Conservation (phyloP, 2,329 filamentous ascomycete species). For the Aspergillus pseudonomiae region DNA sequence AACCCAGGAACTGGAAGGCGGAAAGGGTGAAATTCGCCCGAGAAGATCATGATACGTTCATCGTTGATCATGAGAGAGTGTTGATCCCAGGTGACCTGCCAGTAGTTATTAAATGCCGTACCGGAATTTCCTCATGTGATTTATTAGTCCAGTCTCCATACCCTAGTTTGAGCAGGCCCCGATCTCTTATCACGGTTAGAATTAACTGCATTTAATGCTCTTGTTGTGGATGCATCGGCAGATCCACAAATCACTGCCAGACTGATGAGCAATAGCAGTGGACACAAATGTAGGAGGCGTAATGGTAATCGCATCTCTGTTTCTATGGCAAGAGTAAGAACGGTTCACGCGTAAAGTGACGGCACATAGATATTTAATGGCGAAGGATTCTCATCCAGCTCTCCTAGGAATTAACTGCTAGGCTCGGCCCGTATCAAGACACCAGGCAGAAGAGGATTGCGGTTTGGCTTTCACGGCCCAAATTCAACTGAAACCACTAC, state of each 20-base stretch:
- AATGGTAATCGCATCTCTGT: not conserved
- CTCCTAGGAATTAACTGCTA: not conserved
- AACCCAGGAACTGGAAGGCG: constrained; percentile 61
- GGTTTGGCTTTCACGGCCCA: not conserved
- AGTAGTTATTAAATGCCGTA: not conserved
- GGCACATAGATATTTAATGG: not conserved
- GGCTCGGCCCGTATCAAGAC: not conserved
- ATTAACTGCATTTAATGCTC: not conserved
- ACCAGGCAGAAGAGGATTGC: not conserved
- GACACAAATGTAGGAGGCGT: not conserved
- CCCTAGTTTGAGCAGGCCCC: not conserved
- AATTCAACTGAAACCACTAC: too few relatives aligned
- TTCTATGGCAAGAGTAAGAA: not conserved
- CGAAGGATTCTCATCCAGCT: not conserved
- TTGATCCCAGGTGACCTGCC: constrained; percentile 7
- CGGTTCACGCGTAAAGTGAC: not conserved
- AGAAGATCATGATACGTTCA: constrained; percentile 69
- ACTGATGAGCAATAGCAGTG: not conserved
- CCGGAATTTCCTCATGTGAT: not conserved
- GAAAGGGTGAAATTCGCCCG: constrained; percentile 72
- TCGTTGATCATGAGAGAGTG: constrained; percentile 54
- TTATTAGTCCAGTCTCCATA: not conserved
- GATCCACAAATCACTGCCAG: not conserved
- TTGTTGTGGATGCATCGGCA: not conserved
- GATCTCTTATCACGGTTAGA: not conserved